Percentiles rank a stretch among this genome's conserved stretches.
Evolutionary conservation across 768 basidiomycete genomes (phyloP).

Genomic region (Lactifluus volemus): DNA sequence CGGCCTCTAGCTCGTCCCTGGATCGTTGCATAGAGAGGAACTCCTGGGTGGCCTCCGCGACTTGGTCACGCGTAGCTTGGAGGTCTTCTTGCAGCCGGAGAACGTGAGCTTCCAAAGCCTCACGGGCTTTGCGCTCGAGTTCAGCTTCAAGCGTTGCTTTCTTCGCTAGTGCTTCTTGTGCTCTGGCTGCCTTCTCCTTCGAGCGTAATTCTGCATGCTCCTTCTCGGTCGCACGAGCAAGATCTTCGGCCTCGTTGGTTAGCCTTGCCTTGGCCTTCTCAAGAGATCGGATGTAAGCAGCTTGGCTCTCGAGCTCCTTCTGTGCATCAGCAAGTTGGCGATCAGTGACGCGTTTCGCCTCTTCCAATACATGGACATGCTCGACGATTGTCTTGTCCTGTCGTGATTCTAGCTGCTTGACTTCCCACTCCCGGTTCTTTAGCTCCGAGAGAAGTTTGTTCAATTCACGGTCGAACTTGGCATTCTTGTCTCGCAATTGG

Average conservation of each 20-base stretch:
- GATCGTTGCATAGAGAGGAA: conserved; percentile 46
- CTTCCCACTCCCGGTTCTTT: conserved; percentile 75
- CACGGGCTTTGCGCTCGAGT: conserved; percentile 55
- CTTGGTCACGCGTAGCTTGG: conserved; percentile 44
- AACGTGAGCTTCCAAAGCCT: conserved; percentile 54
- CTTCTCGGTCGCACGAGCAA: conserved; percentile 61
- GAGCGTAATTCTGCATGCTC: conserved; percentile 56
- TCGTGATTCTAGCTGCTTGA: conserved; percentile 74
- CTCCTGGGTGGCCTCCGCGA: conserved; percentile 46
- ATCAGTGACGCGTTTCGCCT: conserved; percentile 92
- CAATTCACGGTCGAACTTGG: conserved; percentile 70
- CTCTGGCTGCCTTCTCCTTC: conserved; percentile 57
- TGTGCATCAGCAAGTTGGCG: conserved; percentile 80
- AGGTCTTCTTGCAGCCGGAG: conserved; percentile 56
- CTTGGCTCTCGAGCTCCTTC: conserved; percentile 64
- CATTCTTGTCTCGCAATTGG: conserved; percentile 57
- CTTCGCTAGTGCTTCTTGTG: conserved; percentile 51
- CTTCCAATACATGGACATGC: conserved; percentile 92
- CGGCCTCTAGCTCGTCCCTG: conserved; percentile 56
- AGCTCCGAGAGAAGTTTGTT: conserved; percentile 75
- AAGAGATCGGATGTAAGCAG: conserved; percentile 72
- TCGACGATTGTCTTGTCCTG: conserved; percentile 99
- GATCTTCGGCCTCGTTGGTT: conserved; percentile 75
- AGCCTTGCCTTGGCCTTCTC: conserved; percentile 73
- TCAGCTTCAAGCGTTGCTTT: conserved; percentile 54